phyloP scores from a whole-genome alignment of 1,284 basidiomycete genomes.

The Xanthoconium separans region DNA sequence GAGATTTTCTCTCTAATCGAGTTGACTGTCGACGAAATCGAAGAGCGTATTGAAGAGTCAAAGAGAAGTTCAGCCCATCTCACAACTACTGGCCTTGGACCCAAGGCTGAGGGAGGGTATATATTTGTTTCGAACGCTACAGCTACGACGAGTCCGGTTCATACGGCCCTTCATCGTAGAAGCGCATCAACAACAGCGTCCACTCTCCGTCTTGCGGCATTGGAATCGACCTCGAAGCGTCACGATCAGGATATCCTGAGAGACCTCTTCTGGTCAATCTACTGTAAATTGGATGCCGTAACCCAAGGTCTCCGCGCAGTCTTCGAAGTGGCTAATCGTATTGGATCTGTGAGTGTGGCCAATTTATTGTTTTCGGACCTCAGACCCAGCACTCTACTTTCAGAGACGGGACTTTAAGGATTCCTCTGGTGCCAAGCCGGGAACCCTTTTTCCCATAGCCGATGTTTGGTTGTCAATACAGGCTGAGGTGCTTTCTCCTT shows the following conservation, averaged over 20 bases:
- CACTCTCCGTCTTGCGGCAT: conserved; percentile 66
- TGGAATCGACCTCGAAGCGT: conserved; percentile 75
- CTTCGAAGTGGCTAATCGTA: conserved; percentile 87
- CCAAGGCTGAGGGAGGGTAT: conserved; percentile 50
- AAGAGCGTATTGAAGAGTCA: conserved; percentile 79
- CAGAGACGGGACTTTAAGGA: conserved; percentile 89
- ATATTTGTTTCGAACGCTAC: conserved; percentile 44
- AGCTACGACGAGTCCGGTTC: conserved; percentile 10
- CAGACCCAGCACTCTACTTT: conserved; percentile 7
- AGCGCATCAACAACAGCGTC: conserved; percentile 41
- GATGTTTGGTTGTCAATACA: conserved; percentile 95
- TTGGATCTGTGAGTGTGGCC: conserved; percentile 70
- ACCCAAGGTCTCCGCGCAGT: conserved; percentile 90
- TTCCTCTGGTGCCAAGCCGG: conserved; percentile 71
- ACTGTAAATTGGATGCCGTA: conserved; percentile 96
- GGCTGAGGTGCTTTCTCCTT: conserved; percentile 63
- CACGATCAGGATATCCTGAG: conserved; percentile 82
- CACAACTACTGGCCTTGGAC: conserved; percentile 23
- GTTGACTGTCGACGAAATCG: conserved; percentile 86
- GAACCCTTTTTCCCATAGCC: conserved; percentile 73
- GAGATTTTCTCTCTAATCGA: conserved; percentile 91
- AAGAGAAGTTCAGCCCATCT: conserved; percentile 52
- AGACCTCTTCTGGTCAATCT: conserved; percentile 98
- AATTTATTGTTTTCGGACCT: conserved; percentile 1
- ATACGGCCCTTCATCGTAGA: conserved; percentile 10